Evolutionary conservation across 306 rosid species (phyloP).

Genomic region (Trifolium dubium): DNA sequence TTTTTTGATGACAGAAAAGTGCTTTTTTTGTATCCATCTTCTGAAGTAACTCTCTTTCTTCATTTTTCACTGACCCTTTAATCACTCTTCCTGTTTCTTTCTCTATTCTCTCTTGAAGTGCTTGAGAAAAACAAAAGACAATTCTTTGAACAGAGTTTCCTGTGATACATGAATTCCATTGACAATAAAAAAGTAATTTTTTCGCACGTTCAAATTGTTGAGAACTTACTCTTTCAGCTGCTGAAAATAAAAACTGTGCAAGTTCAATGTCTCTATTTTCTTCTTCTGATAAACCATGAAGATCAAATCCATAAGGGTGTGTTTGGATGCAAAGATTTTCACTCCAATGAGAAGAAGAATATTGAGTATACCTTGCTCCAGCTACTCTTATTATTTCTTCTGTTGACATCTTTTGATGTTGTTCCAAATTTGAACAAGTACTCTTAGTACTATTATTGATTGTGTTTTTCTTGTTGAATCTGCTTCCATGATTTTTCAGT

Average conservation of each 20-base stretch:
- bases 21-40: conserved; percentile 29
- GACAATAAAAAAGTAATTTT: conserved; percentile 58
- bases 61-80: conserved; percentile 24
- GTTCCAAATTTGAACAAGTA: neutral
- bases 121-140: conserved; percentile 58
- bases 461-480: conserved; percentile 49
- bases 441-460: conserved; percentile 4
- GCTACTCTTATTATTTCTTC: conserved; percentile 74
- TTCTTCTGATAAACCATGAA: conserved; percentile 51
- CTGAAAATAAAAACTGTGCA: conserved; percentile 67
- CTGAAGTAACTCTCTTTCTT: neutral
- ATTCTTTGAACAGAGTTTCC: conserved; percentile 57
- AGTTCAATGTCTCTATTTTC: conserved; percentile 73
- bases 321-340: conserved; percentile 47
- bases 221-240: conserved; percentile 70
- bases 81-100: conserved; percentile 50
- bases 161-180: conserved; percentile 50
- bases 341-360: conserved; percentile 52
- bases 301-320: conserved; percentile 65
- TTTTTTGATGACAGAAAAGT: conserved; percentile 45
- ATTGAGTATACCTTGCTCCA: conserved; percentile 72
- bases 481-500: conserved; percentile 52
- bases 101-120: conserved; percentile 63
- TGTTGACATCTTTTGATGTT: conserved; percentile 53
- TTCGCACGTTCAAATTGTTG: conserved; percentile 69